Evolutionary conservation across 257 asterid species (phyloP), one percentile per base, ranked within the genome.

Genomic region (Ilex aquifolium): DNA sequence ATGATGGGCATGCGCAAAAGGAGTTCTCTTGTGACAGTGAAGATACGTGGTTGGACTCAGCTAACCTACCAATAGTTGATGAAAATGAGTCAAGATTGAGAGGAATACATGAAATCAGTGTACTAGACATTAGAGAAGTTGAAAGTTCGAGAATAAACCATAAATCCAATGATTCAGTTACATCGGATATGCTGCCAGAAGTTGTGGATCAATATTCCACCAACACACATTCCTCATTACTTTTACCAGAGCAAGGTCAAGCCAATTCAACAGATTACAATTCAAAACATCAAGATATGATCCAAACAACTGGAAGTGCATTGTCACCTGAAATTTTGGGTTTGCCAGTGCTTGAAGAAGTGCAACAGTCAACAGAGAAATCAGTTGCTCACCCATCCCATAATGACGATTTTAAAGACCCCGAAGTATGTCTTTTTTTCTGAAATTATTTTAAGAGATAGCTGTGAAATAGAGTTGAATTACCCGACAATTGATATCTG

Each of bases 41-140:
- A 27, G 85, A 68, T 60, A 57, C 42, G 13, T 70, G 79, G 78
- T 69, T 65, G 1, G 30, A 74, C 29, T 74, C 77, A 10, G 73
- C 85, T 9, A 75, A 63, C 16, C 39, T 60, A 39, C 71, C 71
- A 4, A 59, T 66, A 64, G 74, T 59, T 16, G 79, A 65, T 31
- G 81, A 74, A 60, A 63, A 68, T 57, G 90, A 77, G 49, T 65
- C 75, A 30, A 75, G 76, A 65, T 72, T 62, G 21, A 60, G 72
- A 59, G 85, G 74, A 68, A 67, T 64, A 17, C 59, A 61, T 2
- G 82, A 81, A 71, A 63, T 60, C 17, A 64, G 65, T 7, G 79
- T 76, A 59, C 65, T 51, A 69, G 78, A 62, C 56, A 31, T 60
- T 2, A 15, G 31, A 7, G 64, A 70, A 9, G 56, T 68, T 67